Base-by-base conservation (phyloP, 345 rosid species). In the Ceriops decandra region DNA sequence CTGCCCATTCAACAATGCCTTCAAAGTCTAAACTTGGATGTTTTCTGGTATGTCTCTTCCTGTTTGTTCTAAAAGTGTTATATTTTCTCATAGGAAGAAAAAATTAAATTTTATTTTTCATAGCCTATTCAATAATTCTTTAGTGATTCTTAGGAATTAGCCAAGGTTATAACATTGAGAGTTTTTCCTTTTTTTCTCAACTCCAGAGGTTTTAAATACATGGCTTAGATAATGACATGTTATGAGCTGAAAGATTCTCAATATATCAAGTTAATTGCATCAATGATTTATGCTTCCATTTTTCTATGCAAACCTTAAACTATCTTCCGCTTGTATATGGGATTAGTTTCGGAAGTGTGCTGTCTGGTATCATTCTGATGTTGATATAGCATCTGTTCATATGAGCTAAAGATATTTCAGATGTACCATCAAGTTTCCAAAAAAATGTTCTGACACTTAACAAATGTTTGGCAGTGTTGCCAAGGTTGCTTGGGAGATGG, bases 381-480 rank as follows among this genome's bases (percentile, higher is more conserved):
- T 4, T 26, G 22, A 6, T 21, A 63, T 47, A 21, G 53, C 17
- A 28, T 49, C 54, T 46, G n/a, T 54, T 36, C 51, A 9, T 24
- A 17, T 17, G 22, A 28, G 42, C 20, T 47, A 16, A 24, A 7
- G 52, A 15, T 13, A 33, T 53, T 24, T 26, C 42, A 4, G 56
- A 7, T 26, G 56, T 32, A 21, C 35, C 36, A 47, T 21, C 17
- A 38, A 65, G 49, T 15, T 42, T 57, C 57, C 33, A 21, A 13
- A 22, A 47, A 62, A 3, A 64, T 15, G 30, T 66, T 58, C 21
- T 53, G 52, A 57, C 42, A 10, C 36, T 11, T 31, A 46, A 31
- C 53, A 2, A 57, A 62, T 52, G 22, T 80, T 79, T 69, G 66
- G 47, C 87, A 93, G 98, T 68, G 80, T 63, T 77, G 81, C 70